Base-by-base conservation (phyloP, 495 filamentous ascomycete species). In the Neurospora hispaniola region DNA sequence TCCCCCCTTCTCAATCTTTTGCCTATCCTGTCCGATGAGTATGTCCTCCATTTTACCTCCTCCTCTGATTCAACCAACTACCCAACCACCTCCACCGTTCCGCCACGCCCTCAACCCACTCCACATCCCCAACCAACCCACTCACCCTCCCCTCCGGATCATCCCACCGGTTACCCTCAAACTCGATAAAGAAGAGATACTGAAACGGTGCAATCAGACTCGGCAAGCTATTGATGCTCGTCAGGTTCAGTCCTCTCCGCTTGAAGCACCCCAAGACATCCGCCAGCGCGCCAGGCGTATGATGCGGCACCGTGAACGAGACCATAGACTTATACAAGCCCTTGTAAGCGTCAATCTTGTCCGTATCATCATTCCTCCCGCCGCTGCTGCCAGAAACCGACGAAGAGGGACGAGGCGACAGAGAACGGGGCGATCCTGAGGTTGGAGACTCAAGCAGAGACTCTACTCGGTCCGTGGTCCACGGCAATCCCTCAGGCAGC, bases 111-210 rank as follows among this genome's bases (percentile, higher is more conserved):
- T 76, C 82, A 71, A 83, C 80, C 54, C 71, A 72, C n/a, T 76
- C 82, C 35, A 83, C 75, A 43, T 79, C 79, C 4, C 77, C 78
- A 54, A 93, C 74, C 69, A 85, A 86, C 66, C 79, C 76, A 72
- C 86, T 83, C 1, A 90, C 89, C 70, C 81, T 80, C 39, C 86
- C 85, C 38, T 82, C 79, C 38, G 84, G 84, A 68, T 87, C 87
- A 48, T 84, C 79, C 42, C 78, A 73, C 48, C 78, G 77, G 74
- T 83, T 83, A 6, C 90, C 90, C 79, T 92, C 87, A 79, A 97
- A 93, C 84, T 98, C 96, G 27, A 97, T 90, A 80, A 99, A 91
- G 82, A 98, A 98, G 38, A 97, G 87, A 82, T 99, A 99, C 78
- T 95, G 89, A 91, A 97, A 98, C 40, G 91, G 87, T 71, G 82